Conservation (phyloP, 1,284 basidiomycete genomes). For the Cutaneotrichosporon spelunceum region DNA sequence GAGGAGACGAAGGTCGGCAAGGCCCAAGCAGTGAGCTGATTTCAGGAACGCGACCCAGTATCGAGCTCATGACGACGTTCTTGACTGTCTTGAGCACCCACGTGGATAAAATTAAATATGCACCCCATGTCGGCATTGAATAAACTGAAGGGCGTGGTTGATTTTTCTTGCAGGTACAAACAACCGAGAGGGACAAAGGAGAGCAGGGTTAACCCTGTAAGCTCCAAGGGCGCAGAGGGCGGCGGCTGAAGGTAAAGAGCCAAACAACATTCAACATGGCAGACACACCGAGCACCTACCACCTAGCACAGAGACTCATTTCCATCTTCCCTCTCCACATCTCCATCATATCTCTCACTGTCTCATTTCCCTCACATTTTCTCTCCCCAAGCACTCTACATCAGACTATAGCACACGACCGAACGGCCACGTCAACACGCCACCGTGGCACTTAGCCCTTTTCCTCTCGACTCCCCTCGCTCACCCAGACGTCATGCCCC, state of each 20-base stretch:
- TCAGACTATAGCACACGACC: background rate
- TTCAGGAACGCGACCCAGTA: too few relatives aligned
- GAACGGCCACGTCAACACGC: background rate
- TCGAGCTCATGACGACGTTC: background rate
- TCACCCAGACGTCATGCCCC: conserved; percentile 15
- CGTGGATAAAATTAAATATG: background rate
- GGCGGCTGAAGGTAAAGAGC: too few relatives aligned
- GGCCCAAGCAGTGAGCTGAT: too few relatives aligned
- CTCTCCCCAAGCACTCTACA: background rate
- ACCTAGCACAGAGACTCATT: too few relatives aligned
- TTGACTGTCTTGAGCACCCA: too few relatives aligned
- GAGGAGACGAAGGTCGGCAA: background rate
- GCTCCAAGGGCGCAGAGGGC: too few relatives aligned
- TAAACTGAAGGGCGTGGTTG: conserved; percentile 4
- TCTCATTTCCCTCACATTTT: background rate
- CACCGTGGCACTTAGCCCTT: background rate
- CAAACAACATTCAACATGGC: too few relatives aligned
- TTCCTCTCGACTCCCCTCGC: background rate
- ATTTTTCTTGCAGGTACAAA: conserved; percentile 5
- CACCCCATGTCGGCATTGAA: background rate
- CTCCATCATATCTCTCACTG: conserved; percentile 1
- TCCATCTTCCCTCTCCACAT: too few relatives aligned
- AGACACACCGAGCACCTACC: too few relatives aligned
- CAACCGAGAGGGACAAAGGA: background rate
- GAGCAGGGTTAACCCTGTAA: background rate